Evolutionary conservation across 345 rosid species (phyloP).

Genomic region (Jatropha curcas): DNA sequence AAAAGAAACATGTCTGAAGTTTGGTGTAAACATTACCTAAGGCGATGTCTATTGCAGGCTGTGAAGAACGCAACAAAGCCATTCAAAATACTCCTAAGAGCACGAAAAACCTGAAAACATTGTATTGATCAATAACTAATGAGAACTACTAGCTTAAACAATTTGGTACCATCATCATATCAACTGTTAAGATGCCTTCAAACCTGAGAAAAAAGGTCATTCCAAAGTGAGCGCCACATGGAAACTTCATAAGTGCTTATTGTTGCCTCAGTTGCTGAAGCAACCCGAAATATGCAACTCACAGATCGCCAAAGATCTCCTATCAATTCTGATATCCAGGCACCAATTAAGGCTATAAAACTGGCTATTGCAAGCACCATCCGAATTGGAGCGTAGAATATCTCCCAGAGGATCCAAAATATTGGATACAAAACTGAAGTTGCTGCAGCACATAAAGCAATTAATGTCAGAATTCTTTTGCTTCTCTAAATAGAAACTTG

Average conservation of each 20-base stretch:
- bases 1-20: not conserved
- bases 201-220: slow-evolving; percentile 95
- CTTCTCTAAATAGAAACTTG: slow-evolving; percentile 2
- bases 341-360: slow-evolving; percentile 44
- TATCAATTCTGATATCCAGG: slow-evolving; percentile 41
- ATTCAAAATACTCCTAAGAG: slow-evolving; percentile 81
- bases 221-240: slow-evolving; percentile 90
- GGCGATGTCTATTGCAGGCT: slow-evolving; percentile 97
- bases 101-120: slow-evolving; percentile 78
- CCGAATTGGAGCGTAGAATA: slow-evolving; percentile 65
- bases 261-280: slow-evolving; percentile 64
- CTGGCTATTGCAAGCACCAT: slow-evolving; percentile 51
- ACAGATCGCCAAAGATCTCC: slow-evolving; percentile 58
- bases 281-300: slow-evolving; percentile 52
- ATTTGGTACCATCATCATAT: not conserved
- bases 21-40: slow-evolving; percentile 53
- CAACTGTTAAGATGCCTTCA: slow-evolving; percentile 9
- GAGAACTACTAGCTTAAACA: slow-evolving; percentile 16
- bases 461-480: slow-evolving; percentile 8
- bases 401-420: slow-evolving; percentile 67
- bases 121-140: slow-evolving; percentile 11
- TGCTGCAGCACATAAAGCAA: slow-evolving; percentile 44
- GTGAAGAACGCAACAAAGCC: slow-evolving; percentile 87
- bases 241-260: slow-evolving; percentile 69
- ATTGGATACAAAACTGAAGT: slow-evolving; percentile 57